phyloP scores from a whole-genome alignment of 495 filamentous ascomycete genomes.

The Trichoderma parareesei region DNA sequence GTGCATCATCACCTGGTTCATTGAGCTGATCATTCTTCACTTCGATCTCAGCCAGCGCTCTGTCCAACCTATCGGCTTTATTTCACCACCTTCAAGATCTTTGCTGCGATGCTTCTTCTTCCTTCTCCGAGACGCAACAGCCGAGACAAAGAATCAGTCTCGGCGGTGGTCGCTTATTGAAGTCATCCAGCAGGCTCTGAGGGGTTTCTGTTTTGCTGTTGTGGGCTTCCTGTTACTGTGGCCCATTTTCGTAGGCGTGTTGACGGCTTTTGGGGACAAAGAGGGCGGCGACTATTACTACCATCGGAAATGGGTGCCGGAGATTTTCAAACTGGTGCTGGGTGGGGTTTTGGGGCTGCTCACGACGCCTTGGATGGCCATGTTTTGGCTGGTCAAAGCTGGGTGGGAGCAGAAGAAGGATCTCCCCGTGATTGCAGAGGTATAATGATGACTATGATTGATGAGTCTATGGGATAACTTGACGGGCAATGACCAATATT shows the following conservation, averaged over 20 bases:
- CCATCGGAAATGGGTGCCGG: constrained; percentile 29
- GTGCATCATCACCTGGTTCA: constrained; percentile 26
- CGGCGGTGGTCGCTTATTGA: constrained; percentile 19
- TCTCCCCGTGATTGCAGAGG: not conserved
- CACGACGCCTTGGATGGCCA: constrained; percentile 31
- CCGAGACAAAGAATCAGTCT: constrained; percentile 14
- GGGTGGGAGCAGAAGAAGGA: constrained; percentile 26
- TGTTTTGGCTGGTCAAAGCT: constrained; percentile 33
- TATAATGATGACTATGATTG: not conserved
- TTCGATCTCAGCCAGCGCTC: constrained; percentile 27
- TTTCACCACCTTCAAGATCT: constrained; percentile 19
- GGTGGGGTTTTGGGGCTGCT: constrained; percentile 31
- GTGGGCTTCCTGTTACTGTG: constrained; percentile 20
- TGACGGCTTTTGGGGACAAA: constrained; percentile 20
- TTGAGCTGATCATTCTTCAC: constrained; percentile 27
- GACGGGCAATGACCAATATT: not conserved
- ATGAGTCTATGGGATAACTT: not conserved
- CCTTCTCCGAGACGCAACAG: constrained; percentile 13
- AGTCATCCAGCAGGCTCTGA: constrained; percentile 16
- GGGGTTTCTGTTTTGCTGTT: constrained; percentile 25
- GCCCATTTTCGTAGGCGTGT: constrained; percentile 22
- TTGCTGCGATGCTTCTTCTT: constrained; percentile 29
- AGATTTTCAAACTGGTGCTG: constrained; percentile 35
- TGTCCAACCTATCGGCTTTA: constrained; percentile 33
- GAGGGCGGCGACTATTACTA: constrained; percentile 32